phyloP scores from a whole-genome alignment of 1,284 basidiomycete genomes.

The Trichosporon inkin region DNA sequence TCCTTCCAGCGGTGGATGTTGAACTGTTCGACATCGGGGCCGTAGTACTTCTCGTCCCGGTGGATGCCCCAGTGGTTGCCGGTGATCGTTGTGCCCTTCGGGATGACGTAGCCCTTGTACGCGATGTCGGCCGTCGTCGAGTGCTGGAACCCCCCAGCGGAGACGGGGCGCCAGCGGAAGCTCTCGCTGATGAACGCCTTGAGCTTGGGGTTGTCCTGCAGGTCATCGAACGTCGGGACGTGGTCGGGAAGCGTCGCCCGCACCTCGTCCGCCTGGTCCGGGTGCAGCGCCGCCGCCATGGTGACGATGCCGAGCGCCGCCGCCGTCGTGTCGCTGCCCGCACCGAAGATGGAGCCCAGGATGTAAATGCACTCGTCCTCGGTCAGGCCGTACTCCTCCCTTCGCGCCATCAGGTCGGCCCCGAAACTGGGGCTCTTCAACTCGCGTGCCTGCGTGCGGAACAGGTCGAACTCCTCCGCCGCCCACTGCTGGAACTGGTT shows the following conservation, averaged over 20 bases:
- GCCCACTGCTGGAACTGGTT: slow-evolving; percentile 57
- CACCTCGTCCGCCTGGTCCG: slow-evolving; percentile 62
- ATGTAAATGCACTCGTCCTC: slow-evolving; percentile 26
- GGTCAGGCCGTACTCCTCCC: slow-evolving; percentile 4
- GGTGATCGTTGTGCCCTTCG: slow-evolving; percentile 10
- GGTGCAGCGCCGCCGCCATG: slow-evolving; percentile 63
- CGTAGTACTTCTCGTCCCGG: slow-evolving; percentile 29
- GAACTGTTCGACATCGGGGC: slow-evolving; percentile 29
- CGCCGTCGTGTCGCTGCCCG: slow-evolving; percentile 51
- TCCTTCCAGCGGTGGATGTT: slow-evolving; percentile 24
- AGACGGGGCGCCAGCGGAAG: slow-evolving; percentile 25
- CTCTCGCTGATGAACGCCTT: slow-evolving; percentile 22
- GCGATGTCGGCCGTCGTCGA: slow-evolving; percentile 10
- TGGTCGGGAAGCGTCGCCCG: slow-evolving; percentile 35
- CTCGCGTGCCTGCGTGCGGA: slow-evolving; percentile 53
- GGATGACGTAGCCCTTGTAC: slow-evolving; percentile 13
- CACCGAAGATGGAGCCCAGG: slow-evolving; percentile 16
- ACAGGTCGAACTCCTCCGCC: slow-evolving; percentile 58
- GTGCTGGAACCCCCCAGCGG: slow-evolving; percentile 23
- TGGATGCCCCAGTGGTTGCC: slow-evolving; percentile 27
- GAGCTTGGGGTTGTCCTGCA: slow-evolving; percentile 10
- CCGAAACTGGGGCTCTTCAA: slow-evolving; percentile 45
- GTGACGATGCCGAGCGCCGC: slow-evolving; percentile 58
- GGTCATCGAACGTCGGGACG: slow-evolving; percentile 17
- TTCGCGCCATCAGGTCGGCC: slow-evolving; percentile 6